Evolutionary conservation across 805 yeast genomes (phyloP).

Genomic region (Candida hungchunana): DNA sequence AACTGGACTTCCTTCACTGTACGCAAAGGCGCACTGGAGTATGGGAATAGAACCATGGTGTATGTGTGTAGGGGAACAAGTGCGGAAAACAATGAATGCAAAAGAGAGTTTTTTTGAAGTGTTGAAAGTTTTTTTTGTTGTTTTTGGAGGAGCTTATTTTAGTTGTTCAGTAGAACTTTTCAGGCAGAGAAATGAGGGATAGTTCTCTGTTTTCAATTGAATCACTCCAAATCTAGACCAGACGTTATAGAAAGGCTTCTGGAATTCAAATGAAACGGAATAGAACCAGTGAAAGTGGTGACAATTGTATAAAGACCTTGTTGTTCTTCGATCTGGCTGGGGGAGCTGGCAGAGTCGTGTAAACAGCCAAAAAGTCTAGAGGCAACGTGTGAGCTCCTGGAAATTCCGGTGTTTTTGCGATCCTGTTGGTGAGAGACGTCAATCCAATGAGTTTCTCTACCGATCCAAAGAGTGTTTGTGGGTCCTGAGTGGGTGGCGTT

Average conservation of each 20-base stretch:
- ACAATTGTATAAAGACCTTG: too few species aligned
- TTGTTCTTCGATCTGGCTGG: too few species aligned
- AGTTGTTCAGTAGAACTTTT: too few species aligned
- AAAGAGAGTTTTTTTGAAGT: not conserved
- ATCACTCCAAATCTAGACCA: too few species aligned
- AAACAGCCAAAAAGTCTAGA: not conserved
- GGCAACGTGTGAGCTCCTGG: not conserved
- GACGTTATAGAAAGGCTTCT: too few species aligned
- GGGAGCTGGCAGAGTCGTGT: too few species aligned
- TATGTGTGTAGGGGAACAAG: constrained; percentile 1
- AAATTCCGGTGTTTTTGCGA: too few species aligned
- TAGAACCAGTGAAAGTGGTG: not conserved
- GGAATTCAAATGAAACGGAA: not conserved
- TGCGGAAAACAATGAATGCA: not conserved
- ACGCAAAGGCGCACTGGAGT: constrained; percentile 97
- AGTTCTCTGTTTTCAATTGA: too few species aligned
- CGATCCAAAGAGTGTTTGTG: not conserved
- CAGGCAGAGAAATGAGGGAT: too few species aligned
- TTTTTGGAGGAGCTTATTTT: not conserved
- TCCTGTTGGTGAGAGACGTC: constrained; percentile 8
- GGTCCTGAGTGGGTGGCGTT: constrained; percentile 12
- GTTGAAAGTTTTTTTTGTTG: constrained; percentile 1
- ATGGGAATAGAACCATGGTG: constrained; percentile 61
- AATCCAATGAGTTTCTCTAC: constrained; percentile 12
- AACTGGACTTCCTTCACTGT: constrained; percentile 98